A percentile compares a stretch with the other conserved stretches of the same genome.
phyloP scores from a whole-genome alignment of 345 rosid species.

The Kernera saxatilis region DNA sequence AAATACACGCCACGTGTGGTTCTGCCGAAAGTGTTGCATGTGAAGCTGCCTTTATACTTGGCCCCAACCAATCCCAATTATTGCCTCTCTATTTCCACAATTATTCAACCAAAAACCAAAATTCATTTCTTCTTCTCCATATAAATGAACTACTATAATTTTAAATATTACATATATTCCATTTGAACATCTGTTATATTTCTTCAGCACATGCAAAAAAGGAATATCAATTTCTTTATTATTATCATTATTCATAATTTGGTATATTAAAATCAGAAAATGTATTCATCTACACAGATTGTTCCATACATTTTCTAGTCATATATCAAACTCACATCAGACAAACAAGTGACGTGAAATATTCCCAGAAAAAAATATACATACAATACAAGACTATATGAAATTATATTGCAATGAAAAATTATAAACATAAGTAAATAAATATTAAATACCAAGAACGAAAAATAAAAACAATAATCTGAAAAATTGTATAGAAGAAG shows the following conservation, averaged over 20 bases:
- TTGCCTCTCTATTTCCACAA: slow-evolving; percentile 7
- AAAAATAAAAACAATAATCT: not conserved
- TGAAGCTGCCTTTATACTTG: slow-evolving; percentile 24
- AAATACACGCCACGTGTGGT: slow-evolving; percentile 24
- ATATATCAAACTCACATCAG: not conserved
- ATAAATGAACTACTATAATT: too few species aligned
- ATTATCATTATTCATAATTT: too few species aligned
- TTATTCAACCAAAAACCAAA: too few species aligned
- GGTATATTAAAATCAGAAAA: too few species aligned
- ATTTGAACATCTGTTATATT: too few species aligned
- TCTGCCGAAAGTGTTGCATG: slow-evolving; percentile 24
- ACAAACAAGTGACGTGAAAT: not conserved
- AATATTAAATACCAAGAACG: not conserved
- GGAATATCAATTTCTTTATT: too few species aligned
- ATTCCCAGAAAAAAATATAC: not conserved
- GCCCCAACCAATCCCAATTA: slow-evolving; percentile 24
- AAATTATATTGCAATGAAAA: not conserved
- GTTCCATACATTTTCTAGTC: too few species aligned
- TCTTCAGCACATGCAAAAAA: too few species aligned
- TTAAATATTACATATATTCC: too few species aligned
- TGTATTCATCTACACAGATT: too few species aligned
- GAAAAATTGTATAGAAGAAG: not conserved
- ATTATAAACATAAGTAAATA: not conserved
- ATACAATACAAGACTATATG: not conserved
- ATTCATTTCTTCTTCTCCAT: too few species aligned